Evolutionary conservation across 1,284 basidiomycete genomes (phyloP), one percentile per base, ranked within the genome.

Genomic region (Neonothopanus nambi): DNA sequence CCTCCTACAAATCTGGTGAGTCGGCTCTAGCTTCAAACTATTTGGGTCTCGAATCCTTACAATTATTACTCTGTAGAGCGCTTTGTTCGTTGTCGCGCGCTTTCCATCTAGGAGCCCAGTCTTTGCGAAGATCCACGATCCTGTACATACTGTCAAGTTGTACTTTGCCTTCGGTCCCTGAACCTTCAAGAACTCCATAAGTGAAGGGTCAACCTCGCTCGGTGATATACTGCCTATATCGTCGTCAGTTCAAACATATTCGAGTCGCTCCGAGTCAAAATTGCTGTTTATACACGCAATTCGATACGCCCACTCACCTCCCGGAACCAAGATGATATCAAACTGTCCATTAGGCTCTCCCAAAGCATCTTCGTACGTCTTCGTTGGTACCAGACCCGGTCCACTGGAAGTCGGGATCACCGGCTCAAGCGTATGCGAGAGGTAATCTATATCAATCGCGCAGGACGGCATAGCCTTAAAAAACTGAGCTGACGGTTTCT

Each of bases 51-150:
- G 23, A 43, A 41, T 5, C 52, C 57, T 21, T 18, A 63, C 62
- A 45, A 56, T 51, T 15, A 61, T 41, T 12, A 46, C 28, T 13
- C 44, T 61, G 48, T 61, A 66, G 3, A 28, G 5, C n/a, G 52
- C 37, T 52, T 67, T 67, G 55, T 65, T 65, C 17, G 61, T 65
- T n/a, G 65, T 67, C 26, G 64, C 64, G 23, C 54, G 55, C 45
- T 59, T 64, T 7, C 65, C 63, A 42, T 64, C 57, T 18, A 67
- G 55, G 2, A 64, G 36, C 3, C 65, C 65, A 18, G 60, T 52
- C 2, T 44, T 48, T 8, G 65, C 63, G 3, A 67, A 57, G 7
- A 64, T 51, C 62, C 63, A 65, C 13, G 64, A 62, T 13, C 63
- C 65, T 15, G 59, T 63, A 42, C 65, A 66, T 6, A 65, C 62